Evolutionary conservation across 106 monocot genomes (phyloP), one percentile per base, ranked within the genome.

Genomic region (Acorus calamus): DNA sequence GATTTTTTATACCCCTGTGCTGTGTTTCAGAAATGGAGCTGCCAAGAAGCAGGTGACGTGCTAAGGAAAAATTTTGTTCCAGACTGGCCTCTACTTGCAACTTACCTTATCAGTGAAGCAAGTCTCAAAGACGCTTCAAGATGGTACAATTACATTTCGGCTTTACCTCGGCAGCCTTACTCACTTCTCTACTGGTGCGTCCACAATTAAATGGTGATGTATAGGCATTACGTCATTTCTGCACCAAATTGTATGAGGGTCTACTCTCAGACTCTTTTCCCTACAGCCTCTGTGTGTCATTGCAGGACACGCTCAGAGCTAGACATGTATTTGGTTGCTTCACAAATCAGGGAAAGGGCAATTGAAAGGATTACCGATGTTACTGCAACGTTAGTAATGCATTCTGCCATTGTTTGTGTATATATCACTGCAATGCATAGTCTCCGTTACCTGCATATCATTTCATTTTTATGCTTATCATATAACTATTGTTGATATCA

Each of bases 61-160:
- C 55, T 94, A 69, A 81, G 49, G 73, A 81, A 50, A 62, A 68
- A 80, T 62, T 84, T 80, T 51, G 94, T 94, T 50, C 94, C 94
- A 44, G 94, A 94, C 69, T 94, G 94, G 94, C 94, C 94, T 46
- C 62, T 84, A 49, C 77, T 94, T 53, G 94, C 90, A 42, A 87
- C 90, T 54, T 82, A 84, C 67, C 64, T 94, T 48, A 94, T 94
- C 52, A 94, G 94, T 75, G 94, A 94, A 87, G 89, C 94, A 50
- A 90, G 87, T 76, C 68, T 73, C n/a, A 70, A 64, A 69, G 69
- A 62, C 47, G 70, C 81, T 66, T 94, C 94, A 60, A 81, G 73
- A 74, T 94, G 94, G 94, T 82, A 66, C 58, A 89, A 63, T 71
- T 94, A 94, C 55, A 94, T 94, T 47, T 80, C 90, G 53, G 94